Base-by-base conservation (phyloP, 2,329 filamentous ascomycete genomes). In the Beauveria brongniartii region DNA sequence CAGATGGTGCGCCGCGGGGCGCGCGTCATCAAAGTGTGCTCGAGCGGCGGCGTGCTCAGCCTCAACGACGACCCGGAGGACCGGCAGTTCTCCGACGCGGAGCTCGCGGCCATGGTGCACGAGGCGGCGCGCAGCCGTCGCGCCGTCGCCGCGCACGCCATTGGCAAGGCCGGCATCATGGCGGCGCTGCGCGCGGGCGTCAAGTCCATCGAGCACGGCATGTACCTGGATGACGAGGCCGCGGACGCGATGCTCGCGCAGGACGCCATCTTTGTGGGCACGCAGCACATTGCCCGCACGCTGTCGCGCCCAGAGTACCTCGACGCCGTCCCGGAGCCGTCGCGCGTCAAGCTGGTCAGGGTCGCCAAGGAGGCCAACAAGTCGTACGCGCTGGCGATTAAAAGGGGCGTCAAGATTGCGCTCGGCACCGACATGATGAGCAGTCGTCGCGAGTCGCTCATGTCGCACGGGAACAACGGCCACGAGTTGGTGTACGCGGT, bases 131-230 rank as follows among this genome's bases (percentile, higher is more conserved):
- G 73, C 52, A 72, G 67, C 46, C 71, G 74, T 10, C 70, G 75
- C 1, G 68, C 73, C 0, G 77, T 79, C 18, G 77, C 75, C 1
- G 74, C 75, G 2, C 77, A 79, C 61, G 74, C 71, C 34, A 77
- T 79, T 59, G 78, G 78, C 40, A 79, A 79, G 65, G 69, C 71
- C 2, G 77, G 78, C 3, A 80, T 81, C 54, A 68, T 80, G 66
- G 75, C 76, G 2, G 75, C 75, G 1, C 65, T 81, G 10, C 65
- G 69, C 20, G 75, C 76, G 0, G 78, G 79, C 6, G 73, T 75
- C 41, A 73, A 69, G 63, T 80, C 73, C 20, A 77, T 82, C 61
- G 79, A 81, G 65, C 78, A 82, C 64, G 78, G 76, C 40, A 77
- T 71, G 55, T 80, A 76, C 63, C 62, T 79, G 3, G 77, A 81